Conservation (phyloP, 805 yeast genomes). For the Ascoidea tarda region DNA sequence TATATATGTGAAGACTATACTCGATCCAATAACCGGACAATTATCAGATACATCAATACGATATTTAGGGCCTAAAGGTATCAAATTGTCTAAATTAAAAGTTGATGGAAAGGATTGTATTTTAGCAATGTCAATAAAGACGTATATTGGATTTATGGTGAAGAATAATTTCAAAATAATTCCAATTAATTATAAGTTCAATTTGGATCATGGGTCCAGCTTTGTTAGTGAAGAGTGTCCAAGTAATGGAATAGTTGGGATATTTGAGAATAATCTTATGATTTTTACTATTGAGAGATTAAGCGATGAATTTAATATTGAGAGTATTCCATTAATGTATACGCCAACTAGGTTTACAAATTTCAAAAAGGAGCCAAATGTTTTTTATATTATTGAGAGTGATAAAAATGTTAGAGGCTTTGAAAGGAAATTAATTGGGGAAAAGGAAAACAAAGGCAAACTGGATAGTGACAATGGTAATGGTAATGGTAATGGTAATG, state of each 20-base stretch:
- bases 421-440: constrained; percentile 4
- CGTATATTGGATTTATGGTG: constrained; percentile 12
- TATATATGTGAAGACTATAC: constrained; percentile 47
- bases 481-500: no score
- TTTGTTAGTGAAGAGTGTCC: constrained; percentile 51
- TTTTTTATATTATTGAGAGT: constrained; percentile 30
- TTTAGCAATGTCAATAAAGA: constrained; percentile 17
- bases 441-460: constrained; percentile 7
- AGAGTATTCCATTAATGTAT: constrained; percentile 29
- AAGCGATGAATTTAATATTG: constrained; percentile 19
- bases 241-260: constrained; percentile 45
- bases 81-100: constrained; percentile 28
- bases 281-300: constrained; percentile 40
- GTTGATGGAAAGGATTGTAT: constrained; percentile 20
- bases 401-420: constrained; percentile 21
- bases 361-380: constrained; percentile 11
- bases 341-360: constrained; percentile 33
- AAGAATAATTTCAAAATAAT: constrained; percentile 1
- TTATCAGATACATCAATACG: constrained; percentile 50
- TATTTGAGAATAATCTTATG: constrained; percentile 33
- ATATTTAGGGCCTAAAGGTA: constrained; percentile 60
- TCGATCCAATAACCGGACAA: constrained; percentile 49
- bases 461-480: constrained; percentile 7
- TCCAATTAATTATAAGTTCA: constrained; percentile 5
- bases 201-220: constrained; percentile 30